Base-by-base conservation (phyloP, 768 basidiomycete genomes). In the Tulasnella sp. region DNA sequence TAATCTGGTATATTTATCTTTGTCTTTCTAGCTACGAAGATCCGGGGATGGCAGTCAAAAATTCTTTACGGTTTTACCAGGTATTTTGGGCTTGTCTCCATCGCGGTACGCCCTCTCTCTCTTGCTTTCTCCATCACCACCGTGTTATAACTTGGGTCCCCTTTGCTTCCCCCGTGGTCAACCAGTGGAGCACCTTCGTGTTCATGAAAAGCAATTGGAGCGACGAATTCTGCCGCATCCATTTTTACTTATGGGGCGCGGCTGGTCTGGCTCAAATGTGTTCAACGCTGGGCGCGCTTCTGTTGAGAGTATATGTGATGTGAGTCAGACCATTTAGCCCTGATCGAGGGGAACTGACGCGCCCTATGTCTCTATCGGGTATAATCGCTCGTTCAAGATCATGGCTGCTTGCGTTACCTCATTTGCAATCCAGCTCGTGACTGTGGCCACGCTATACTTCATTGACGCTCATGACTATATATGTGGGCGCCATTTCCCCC, bases 31-130 rank as follows among this genome's bases (percentile, higher is more conserved):
- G 62, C 62, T 24, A 19, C 58, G 58, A 62, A 24, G 62, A 1
- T 16, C 62, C 12, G 31, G 62, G 42, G 12, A 2, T 75, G 75
- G 75, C 71, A 71, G 38, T 77, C 76, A 2, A 77, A 77, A 34
- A 6, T 62, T 12, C 76, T 77, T 8, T 77, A 58, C 19, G 38
- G 24, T 2, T 71, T 77, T 46, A 71, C n/a, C 16, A 58, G 76
- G 18, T 77, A 77, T 56, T 39, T 71, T 19, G 76, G 76, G 12
- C 48, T 77, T 38, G 31, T 9, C 56, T 1, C 38, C 7, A 31
- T 71, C 42, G 71, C 76, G 14, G 62, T 68, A 34, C 31, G 62
- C 36, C 62, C 18, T n/a, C 10, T n/a, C 16, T 6, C 62, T 16
- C 31, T 34, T 7, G 10, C 31, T 68, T 24, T 27, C 62, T 36